Base-by-base conservation (phyloP, 192 early-diverging fungal genomes). In the Spizellomyces sp. region DNA sequence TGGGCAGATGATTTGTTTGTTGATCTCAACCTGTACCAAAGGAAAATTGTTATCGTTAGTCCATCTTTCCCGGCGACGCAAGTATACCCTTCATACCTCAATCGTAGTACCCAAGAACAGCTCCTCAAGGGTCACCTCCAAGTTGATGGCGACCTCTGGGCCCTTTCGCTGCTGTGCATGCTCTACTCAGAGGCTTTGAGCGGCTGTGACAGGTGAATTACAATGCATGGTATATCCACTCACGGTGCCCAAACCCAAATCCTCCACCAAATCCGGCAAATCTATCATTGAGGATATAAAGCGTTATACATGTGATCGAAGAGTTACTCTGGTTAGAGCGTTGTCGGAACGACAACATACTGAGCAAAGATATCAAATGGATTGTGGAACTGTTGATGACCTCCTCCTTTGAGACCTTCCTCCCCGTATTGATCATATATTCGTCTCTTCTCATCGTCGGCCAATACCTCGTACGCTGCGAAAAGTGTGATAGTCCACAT, bases 331-430 rank as follows among this genome's bases (percentile, higher is more conserved):
- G 3, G 27, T 36, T 36, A 36, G 27, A 36, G 27, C 27, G 27
- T 36, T 36, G 27, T n/a, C 62, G n/a, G 41, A 70, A 68, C 50
- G 14, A 45, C 27, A 4, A 74, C 75, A 12, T 67, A 85, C 82
- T 97, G 93, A 5, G 90, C 85, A 79, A 99, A 99, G 52, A 99
- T 96, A 79, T 99, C 98, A 78, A 98, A 98, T 12, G 98, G 96
- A 75, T 98, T 91, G 67, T 95, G 93, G 87, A 93, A 93, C 42
- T 86, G 82, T n/a, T 82, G 73, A 36, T 36, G 27, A 45, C 83
- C 80, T 0, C 81, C 78, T 57, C 86, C 79, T 75, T 96, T 92
- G 60, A 99, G 82, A 12, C 96, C 98, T 70, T 99, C 98, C 78
- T 98, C 96, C 44, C 98, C 98, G 67, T 95, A 95, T 45, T 88